Evolutionary conservation across 441 rosid species (phyloP), one percentile per base, ranked within the genome.

Genomic region (Mallotus japonicus): DNA sequence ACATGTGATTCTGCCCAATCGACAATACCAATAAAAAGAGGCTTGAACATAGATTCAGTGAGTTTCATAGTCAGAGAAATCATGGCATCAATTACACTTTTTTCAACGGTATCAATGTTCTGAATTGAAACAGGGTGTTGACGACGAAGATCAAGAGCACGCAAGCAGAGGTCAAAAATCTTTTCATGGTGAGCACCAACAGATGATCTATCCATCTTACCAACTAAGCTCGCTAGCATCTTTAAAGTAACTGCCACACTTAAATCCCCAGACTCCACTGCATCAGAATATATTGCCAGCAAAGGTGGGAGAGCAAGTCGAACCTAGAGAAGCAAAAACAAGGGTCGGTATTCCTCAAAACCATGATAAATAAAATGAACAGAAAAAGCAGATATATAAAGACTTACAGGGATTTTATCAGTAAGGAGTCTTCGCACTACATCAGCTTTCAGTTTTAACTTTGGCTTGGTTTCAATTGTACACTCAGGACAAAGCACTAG

Each of bases 41-140:
- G 99, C 78, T 81, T 93, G 84, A 96, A 96, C 96, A 90, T 92
- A 8, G 86, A 84, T 84, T 96, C 99, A 0, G 97, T 96, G 66
- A 96, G 96, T 79, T 92, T 96, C 95, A 90, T 96, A 54, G 97
- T 92, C 79, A 96, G 85, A 46, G 89, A 72, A 75, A 89, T 70
- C 71, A 88, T 79, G 58, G 96, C 85, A 67, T 71, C 83, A 65
- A 88, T 80, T 17, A 96, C 87, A 74, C 88, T 90, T 80, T 76
- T 79, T 74, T 96, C 99, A 6, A 93, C 94, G 4, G 72, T 83
- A 78, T 88, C 82, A 50, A 96, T 82, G 71, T 87, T 75, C 78
- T 73, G 78, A 75, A 96, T 76, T 57, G 97, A 84, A 65, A 73
- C 81, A 61, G 89, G 89, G 66, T 75, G 83, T 77, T 85, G 97